These are phyloP conservation scores for Hansfordia pulvinata DNA, from an alignment of 2,329 filamentous ascomycete species.

Conservation along the genomic window DNA sequence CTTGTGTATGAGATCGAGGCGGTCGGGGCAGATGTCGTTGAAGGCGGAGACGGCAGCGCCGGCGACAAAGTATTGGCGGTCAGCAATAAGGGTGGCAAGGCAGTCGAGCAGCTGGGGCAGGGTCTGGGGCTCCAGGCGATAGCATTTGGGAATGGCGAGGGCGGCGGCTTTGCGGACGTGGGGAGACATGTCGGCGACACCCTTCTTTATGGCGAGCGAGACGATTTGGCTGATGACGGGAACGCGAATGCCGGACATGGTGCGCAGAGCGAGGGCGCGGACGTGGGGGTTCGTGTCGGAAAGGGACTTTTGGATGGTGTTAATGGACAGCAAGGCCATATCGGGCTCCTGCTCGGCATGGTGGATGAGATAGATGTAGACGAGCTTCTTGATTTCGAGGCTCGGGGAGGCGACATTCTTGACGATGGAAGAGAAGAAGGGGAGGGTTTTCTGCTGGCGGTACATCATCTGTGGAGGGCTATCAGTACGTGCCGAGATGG, in stretches of 20 bases:
- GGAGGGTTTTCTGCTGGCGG: conserved; percentile 70
- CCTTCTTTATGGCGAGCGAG: conserved; percentile 88
- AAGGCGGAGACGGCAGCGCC: conserved; percentile 86
- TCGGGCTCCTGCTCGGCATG: conserved; percentile 95
- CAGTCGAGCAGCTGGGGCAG: conserved; percentile 77
- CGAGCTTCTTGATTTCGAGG: conserved; percentile 91
- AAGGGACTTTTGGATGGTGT: conserved; percentile 95
- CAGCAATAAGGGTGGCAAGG: conserved; percentile 62
- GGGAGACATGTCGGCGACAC: conserved; percentile 85
- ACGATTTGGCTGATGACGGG: conserved; percentile 98
- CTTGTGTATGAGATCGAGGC: conserved; percentile 78
- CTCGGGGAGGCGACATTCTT: conserved; percentile 95
- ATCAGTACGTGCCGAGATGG: conserved; percentile 6
- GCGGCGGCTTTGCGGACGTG: conserved; percentile 88
- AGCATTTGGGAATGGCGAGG: conserved; percentile 90
- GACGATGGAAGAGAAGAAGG: conserved; percentile 94
- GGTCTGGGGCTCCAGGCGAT: conserved; percentile 76
- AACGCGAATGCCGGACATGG: conserved; percentile 95
- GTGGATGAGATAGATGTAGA: conserved; percentile 95
- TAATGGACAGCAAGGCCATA: conserved; percentile 89
- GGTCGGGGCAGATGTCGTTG: conserved; percentile 75
- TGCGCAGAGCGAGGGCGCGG: conserved; percentile 80
- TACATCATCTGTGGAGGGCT: conserved; percentile 77
- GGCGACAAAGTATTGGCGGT: conserved; percentile 93
- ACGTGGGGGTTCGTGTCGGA: conserved; percentile 86